phyloP scores from a whole-genome alignment of 1,139 yeast genomes.

The Suhomyces ambrosiae region DNA sequence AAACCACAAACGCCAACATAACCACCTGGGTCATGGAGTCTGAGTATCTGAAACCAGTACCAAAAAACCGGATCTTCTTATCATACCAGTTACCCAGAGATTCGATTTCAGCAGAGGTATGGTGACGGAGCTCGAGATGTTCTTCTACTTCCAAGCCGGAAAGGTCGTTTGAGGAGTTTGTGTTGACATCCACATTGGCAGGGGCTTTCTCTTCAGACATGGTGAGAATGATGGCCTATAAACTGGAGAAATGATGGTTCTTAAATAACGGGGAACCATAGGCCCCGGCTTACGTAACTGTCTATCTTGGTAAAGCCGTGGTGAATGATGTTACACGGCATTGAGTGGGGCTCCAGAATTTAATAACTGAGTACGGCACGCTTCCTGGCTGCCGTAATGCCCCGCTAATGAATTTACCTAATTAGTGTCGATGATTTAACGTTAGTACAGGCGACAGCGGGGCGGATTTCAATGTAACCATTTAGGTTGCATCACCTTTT shows the following conservation, averaged over 20 bases:
- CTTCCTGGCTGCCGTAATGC: conserved; percentile 2
- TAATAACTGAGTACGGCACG: neutral
- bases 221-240: conserved; percentile 1
- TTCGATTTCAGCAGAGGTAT: conserved; percentile 32
- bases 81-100: conserved; percentile 47
- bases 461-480: conserved; percentile 4
- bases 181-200: conserved; percentile 14
- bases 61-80: conserved; percentile 19
- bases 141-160: conserved; percentile 15
- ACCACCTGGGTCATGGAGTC: conserved; percentile 48
- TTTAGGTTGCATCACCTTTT: conserved; percentile 6
- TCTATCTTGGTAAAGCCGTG: conserved; percentile 5
- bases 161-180: conserved; percentile 10
- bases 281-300: conserved; percentile 11
- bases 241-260: conserved; percentile 1
- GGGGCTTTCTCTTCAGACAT: conserved; percentile 14
- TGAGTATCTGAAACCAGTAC: conserved; percentile 40
- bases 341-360: conserved; percentile 11
- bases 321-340: conserved; percentile 13
- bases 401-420: conserved; percentile 6
- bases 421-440: conserved; percentile 1
- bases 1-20: conserved; percentile 51
- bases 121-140: conserved; percentile 30
- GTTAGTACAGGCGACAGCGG: conserved; percentile 5
- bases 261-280: neutral